A percentile compares a stretch with the other conserved stretches of the same genome.
These are phyloP conservation scores for Psidium guajava DNA, from an alignment of 345 rosid genomes.

Conservation along the genomic window DNA sequence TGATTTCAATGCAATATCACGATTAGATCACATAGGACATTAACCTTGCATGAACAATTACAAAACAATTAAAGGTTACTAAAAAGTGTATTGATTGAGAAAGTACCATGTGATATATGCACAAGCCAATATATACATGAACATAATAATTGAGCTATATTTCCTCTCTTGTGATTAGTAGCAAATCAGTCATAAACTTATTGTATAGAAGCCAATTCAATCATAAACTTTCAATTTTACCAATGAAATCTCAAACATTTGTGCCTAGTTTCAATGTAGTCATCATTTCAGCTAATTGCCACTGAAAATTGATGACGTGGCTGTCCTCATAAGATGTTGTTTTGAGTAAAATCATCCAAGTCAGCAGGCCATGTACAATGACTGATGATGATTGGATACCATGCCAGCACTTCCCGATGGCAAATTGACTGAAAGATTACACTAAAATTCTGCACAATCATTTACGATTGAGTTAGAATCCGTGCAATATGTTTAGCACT, in stretches of 20 bases:
- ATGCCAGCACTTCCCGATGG: neutral
- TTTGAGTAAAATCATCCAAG: neutral
- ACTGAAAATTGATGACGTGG: accelerated
- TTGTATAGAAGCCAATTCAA: neutral
- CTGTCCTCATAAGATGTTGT: too few relatives aligned
- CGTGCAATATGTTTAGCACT: too few relatives aligned
- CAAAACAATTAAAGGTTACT: too few relatives aligned
- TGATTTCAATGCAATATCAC: too few relatives aligned
- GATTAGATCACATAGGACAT: too few relatives aligned
- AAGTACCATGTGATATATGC: too few relatives aligned
- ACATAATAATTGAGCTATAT: neutral
- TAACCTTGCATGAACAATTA: too few relatives aligned
- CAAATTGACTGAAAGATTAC: neutral
- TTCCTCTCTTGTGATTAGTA: neutral
- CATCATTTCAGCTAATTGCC: accelerated
- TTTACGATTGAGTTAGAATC: too few relatives aligned
- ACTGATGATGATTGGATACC: accelerated
- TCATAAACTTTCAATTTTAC: neutral
- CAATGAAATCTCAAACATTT: neutral
- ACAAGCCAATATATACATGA: too few relatives aligned
- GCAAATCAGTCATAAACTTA: neutral
- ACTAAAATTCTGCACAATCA: accelerated
- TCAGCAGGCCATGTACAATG: neutral
- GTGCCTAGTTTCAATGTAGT: neutral
- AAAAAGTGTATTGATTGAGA: too few relatives aligned